A percentile compares a stretch with the other conserved stretches of the same genome.
phyloP scores from a whole-genome alignment of 495 filamentous ascomycete genomes.

The Xylaria nigripes region DNA sequence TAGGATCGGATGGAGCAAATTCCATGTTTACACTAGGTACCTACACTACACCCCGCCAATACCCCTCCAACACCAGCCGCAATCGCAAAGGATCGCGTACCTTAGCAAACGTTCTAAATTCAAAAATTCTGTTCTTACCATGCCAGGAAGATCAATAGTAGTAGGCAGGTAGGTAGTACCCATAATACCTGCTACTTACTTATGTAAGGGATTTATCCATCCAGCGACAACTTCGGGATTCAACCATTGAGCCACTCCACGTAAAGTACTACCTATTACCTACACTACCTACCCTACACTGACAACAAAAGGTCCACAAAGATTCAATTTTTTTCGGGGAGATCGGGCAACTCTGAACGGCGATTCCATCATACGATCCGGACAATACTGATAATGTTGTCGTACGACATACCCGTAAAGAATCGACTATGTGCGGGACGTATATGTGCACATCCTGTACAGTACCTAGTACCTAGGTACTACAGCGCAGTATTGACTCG shows the following conservation, averaged over 20 bases:
- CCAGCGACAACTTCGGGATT: too few species aligned
- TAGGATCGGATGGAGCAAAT: neutral
- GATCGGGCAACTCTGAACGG: neutral
- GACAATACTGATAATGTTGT: neutral
- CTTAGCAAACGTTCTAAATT: neutral
- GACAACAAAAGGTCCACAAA: neutral
- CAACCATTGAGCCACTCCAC: too few species aligned
- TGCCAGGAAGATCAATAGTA: too few species aligned
- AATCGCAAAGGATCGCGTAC: neutral
- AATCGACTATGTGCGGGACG: too few species aligned
- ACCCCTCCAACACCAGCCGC: neutral
- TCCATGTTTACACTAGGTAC: neutral
- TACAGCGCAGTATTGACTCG: neutral
- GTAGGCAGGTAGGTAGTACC: too few species aligned
- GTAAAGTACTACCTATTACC: too few species aligned
- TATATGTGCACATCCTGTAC: too few species aligned
- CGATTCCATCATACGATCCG: neutral
- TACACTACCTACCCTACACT: too few species aligned
- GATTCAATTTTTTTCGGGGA: neutral
- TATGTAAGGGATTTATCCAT: too few species aligned
- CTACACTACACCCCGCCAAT: neutral
- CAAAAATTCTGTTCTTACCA: neutral
- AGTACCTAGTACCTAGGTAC: too few species aligned
- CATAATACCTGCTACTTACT: too few species aligned
- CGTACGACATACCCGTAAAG: neutral